Conservation (phyloP, 306 rosid species). For the Vigna reflexopilosa region DNA sequence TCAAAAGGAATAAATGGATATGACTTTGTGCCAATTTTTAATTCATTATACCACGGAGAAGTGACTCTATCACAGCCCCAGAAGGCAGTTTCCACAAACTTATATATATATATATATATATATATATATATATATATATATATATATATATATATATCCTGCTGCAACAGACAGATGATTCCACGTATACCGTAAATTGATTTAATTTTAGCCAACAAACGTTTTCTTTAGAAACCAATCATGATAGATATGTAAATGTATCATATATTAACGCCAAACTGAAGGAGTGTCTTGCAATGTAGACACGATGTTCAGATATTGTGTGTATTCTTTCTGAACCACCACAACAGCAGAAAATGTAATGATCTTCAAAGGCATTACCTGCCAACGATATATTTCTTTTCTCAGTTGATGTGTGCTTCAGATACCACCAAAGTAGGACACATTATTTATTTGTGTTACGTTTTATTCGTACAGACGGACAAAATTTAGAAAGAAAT, state of each 20-base stretch:
- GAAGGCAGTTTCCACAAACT: not conserved
- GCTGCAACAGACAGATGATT: conserved; percentile 1
- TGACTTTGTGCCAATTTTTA: conserved; percentile 24
- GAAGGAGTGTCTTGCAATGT: not conserved
- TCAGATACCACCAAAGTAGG: conserved; percentile 7
- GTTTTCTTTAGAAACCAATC: conserved; percentile 10
- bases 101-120: too few species aligned
- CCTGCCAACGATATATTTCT: not conserved
- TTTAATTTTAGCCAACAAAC: not conserved
- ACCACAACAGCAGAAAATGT: not conserved
- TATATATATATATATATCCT: not conserved
- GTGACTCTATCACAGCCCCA: conserved; percentile 1
- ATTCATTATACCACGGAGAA: not conserved
- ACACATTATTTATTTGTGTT: conserved; percentile 35
- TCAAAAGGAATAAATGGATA: not conserved
- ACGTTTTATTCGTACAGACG: conserved; percentile 35
- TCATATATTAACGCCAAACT: conserved; percentile 4
- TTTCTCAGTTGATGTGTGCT: conserved; percentile 1
- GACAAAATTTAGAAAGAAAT: conserved; percentile 16
- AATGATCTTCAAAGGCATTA: not conserved
- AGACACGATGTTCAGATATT: conserved; percentile 8
- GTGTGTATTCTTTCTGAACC: not conserved
- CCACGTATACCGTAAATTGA: not conserved
- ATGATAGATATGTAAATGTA: not conserved
- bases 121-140: too few species aligned